These are phyloP conservation scores for Nakazawaea wyomingensis DNA, from an alignment of 805 yeast species.

Conservation along the genomic window DNA sequence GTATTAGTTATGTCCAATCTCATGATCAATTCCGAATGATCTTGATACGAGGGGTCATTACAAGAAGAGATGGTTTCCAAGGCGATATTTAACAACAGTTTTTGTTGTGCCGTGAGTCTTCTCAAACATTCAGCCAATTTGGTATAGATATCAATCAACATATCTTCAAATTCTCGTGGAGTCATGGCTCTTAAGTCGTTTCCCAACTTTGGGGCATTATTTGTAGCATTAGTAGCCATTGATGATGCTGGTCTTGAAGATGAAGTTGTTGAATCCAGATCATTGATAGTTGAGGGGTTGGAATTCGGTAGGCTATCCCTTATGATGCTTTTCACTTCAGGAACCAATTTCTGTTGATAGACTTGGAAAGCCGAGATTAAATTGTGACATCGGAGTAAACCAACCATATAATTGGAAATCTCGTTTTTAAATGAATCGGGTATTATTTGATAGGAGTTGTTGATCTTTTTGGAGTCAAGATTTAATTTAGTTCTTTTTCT, in stretches of 20 bases:
- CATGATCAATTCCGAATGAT: conserved; percentile 37
- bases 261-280: conserved; percentile 13
- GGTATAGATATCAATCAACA: conserved; percentile 58
- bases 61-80: conserved; percentile 33
- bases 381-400: conserved; percentile 58
- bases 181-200: conserved; percentile 59
- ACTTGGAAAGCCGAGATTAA: conserved; percentile 53
- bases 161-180: conserved; percentile 67
- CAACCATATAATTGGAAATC: conserved; percentile 45
- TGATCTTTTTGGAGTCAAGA: conserved; percentile 24
- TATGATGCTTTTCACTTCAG: conserved; percentile 70
- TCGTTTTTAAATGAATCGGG: conserved; percentile 33
- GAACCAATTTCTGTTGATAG: conserved; percentile 64
- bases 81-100: conserved; percentile 67
- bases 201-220: conserved; percentile 19
- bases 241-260: conserved; percentile 13
- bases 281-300: conserved; percentile 24
- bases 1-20: conserved; percentile 63
- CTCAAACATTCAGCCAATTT: conserved; percentile 67
- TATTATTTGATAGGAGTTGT: conserved; percentile 34
- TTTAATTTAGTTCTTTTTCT: conserved; percentile 17
- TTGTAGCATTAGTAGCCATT: conserved; percentile 17
- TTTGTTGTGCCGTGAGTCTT: conserved; percentile 74
- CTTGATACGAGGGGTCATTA: conserved; percentile 18
- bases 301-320: conserved; percentile 57